phyloP scores from a whole-genome alignment of 495 filamentous ascomycete species.

The Aspergillus panamensis region DNA sequence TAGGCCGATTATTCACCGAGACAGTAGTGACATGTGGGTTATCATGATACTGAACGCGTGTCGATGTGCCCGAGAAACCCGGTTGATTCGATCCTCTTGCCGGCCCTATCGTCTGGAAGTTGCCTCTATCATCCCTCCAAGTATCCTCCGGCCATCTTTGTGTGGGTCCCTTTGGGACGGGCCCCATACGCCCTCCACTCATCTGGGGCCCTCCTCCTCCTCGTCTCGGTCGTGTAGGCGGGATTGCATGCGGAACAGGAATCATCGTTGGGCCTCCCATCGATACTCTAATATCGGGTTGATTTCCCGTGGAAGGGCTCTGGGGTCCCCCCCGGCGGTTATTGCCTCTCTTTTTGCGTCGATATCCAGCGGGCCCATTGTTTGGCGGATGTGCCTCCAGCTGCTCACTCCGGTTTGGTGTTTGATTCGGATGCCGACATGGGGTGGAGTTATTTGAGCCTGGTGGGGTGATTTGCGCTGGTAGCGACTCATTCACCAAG shows the following conservation, averaged over 20 bases:
- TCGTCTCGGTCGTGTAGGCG: too few species aligned
- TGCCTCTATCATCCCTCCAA: background rate
- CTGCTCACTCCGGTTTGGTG: background rate
- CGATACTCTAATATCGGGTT: background rate
- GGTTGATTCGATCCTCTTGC: background rate
- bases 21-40: conserved; percentile 1
- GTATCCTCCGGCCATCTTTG: background rate
- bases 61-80: background rate
- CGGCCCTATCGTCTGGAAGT: background rate
- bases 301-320: background rate
- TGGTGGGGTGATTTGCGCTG: background rate
- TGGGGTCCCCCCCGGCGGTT: background rate
- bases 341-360: background rate
- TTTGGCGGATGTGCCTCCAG: background rate
- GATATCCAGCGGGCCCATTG: background rate
- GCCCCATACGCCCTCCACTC: background rate
- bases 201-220: background rate
- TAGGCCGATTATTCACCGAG: background rate
- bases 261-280: background rate
- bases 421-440: background rate
- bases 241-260: background rate
- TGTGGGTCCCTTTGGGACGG: background rate
- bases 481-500: background rate
- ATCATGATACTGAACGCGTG: background rate
- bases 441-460: background rate